phyloP scores from a whole-genome alignment of 305 asterid species.

The Euphrasia arctica region DNA sequence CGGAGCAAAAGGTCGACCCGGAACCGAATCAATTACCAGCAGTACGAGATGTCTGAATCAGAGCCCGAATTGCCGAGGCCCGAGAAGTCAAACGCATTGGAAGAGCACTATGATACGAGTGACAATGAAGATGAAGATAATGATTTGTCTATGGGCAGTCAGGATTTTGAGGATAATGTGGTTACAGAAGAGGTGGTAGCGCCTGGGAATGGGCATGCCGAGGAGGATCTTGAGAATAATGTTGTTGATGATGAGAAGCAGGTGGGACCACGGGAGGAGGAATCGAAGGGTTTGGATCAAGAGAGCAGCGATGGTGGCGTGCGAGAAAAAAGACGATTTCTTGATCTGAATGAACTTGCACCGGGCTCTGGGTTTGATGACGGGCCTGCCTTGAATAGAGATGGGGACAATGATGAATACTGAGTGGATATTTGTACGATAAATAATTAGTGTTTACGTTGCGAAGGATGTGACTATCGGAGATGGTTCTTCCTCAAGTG shows the following conservation, averaged over 20 bases:
- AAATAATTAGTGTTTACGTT: constrained; percentile 29
- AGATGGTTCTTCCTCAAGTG: constrained; percentile 37
- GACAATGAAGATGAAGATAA: constrained; percentile 38
- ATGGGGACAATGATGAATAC: constrained; percentile 45
- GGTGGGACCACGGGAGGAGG: constrained; percentile 32
- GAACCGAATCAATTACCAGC: constrained; percentile 67
- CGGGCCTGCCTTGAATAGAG: constrained; percentile 58
- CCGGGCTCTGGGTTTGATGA: constrained; percentile 91
- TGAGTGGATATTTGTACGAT: constrained; percentile 49
- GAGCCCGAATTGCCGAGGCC: constrained; percentile 56
- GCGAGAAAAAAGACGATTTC: constrained; percentile 56
- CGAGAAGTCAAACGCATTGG: constrained; percentile 39
- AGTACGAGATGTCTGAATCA: constrained; percentile 79
- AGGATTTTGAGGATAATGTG: constrained; percentile 48
- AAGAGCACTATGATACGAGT: constrained; percentile 30
- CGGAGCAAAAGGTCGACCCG: constrained; percentile 89
- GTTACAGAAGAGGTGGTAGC: constrained; percentile 34
- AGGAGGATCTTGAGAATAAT: constrained; percentile 22
- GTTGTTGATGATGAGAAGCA: constrained; percentile 30
- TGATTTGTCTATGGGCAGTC: constrained; percentile 50
- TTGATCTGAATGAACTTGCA: constrained; percentile 96
- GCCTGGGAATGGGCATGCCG: constrained; percentile 31
- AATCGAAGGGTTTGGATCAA: constrained; percentile 37
- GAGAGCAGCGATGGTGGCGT: constrained; percentile 41
- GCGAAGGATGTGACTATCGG: constrained; percentile 37